Conservation (phyloP, 768 basidiomycete genomes). For the Leccinum arenicola region DNA sequence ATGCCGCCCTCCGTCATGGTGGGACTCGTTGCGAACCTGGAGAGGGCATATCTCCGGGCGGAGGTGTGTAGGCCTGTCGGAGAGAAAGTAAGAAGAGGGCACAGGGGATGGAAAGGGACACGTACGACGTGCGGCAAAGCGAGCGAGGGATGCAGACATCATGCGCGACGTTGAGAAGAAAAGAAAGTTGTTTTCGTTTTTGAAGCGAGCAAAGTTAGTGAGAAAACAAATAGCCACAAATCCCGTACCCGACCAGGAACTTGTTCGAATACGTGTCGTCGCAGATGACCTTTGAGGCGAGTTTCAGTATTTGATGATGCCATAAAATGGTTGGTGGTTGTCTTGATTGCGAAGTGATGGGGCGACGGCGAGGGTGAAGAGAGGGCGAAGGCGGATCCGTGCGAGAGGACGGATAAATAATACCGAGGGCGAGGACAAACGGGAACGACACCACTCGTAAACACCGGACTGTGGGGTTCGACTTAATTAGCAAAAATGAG, state of each 20-base stretch:
- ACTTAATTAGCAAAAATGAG: too few relatives aligned
- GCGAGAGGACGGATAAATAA: too few relatives aligned
- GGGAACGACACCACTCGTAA: too few relatives aligned
- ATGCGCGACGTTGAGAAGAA: constrained; percentile 16
- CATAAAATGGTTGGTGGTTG: too few relatives aligned
- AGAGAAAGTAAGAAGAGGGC: background rate
- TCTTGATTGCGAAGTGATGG: too few relatives aligned
- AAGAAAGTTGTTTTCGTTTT: constrained; percentile 8
- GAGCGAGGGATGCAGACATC: constrained; percentile 67
- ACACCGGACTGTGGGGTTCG: too few relatives aligned
- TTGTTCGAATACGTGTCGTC: too few relatives aligned
- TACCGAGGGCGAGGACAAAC: too few relatives aligned
- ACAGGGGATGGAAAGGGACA: constrained; percentile 4
- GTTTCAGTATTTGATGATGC: too few relatives aligned
- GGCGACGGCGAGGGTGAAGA: too few relatives aligned
- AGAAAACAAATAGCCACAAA: constrained; percentile 31
- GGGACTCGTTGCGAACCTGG: constrained; percentile 94
- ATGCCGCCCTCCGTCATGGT: constrained; percentile 99
- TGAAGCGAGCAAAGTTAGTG: constrained; percentile 1
- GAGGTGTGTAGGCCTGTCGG: constrained; percentile 78
- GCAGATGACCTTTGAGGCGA: too few relatives aligned
- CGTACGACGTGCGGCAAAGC: constrained; percentile 65
- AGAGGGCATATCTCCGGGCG: constrained; percentile 69
- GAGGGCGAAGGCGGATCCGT: too few relatives aligned
- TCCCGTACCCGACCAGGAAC: constrained; percentile 11